These are phyloP conservation scores for Anthoceros angustus DNA, from an alignment of 225 moss, liverwort and hornwort genomes.

Conservation along the genomic window DNA sequence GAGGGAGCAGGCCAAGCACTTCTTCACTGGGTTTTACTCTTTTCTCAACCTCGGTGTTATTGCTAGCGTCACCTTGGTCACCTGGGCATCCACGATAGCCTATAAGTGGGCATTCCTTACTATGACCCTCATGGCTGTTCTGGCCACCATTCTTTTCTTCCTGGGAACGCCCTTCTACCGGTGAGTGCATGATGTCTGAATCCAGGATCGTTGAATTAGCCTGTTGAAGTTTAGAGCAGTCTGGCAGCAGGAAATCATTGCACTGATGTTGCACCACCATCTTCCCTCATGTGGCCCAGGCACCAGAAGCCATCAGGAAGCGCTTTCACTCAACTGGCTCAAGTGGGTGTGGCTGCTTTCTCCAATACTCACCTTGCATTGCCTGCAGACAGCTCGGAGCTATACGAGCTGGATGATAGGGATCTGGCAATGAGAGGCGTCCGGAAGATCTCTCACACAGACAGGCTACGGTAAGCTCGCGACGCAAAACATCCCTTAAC, in stretches of 20 bases:
- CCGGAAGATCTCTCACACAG: background rate
- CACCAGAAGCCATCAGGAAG: background rate
- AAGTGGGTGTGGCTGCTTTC: background rate
- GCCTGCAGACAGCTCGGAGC: slow-evolving; percentile 1
- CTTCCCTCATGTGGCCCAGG: background rate
- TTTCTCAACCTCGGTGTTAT: background rate
- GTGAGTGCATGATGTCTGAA: background rate
- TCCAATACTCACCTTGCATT: background rate
- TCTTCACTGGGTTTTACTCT: background rate
- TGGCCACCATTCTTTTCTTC: slow-evolving; percentile 12
- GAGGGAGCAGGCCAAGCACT: background rate
- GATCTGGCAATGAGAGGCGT: background rate
- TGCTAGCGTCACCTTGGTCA: background rate
- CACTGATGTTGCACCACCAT: background rate
- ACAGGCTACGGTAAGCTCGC: background rate
- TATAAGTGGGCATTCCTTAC: slow-evolving; percentile 14
- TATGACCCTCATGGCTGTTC: slow-evolving; percentile 9
- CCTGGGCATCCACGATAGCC: background rate
- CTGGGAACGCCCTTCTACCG: slow-evolving; percentile 20
- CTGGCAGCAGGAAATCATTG: background rate
- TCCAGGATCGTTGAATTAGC: background rate
- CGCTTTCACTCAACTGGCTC: background rate
- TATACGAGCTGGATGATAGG: background rate
- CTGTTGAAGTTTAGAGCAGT: background rate
- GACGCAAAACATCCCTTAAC: background rate